Percentiles rank a stretch among this genome's conserved stretches.
Evolutionary conservation across 768 basidiomycete species (phyloP).

Genomic region (Coprinopsis marcescibilis): DNA sequence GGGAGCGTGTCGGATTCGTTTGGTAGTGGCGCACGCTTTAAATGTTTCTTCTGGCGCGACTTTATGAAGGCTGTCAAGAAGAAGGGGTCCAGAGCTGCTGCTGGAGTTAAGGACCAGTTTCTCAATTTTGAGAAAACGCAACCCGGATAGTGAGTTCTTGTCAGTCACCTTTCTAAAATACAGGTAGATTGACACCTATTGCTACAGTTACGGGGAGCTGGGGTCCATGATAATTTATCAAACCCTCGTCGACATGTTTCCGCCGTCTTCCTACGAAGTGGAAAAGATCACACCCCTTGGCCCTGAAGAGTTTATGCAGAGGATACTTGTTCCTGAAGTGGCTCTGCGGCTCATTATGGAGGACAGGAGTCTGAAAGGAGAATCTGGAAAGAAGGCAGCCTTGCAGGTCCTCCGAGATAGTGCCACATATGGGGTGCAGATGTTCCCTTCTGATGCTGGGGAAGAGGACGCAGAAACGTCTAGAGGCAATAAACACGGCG

Average conservation of each 20-base stretch:
- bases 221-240: conserved; percentile 79
- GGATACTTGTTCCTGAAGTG: conserved; percentile 87
- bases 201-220: conserved; percentile 76
- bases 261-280: conserved; percentile 50
- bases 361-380: conserved; percentile 49
- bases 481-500: conserved; percentile 18
- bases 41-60: conserved; percentile 64
- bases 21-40: conserved; percentile 29
- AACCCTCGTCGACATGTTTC: conserved; percentile 70
- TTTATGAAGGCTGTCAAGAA: conserved; percentile 54
- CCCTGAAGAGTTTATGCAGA: conserved; percentile 70
- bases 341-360: conserved; percentile 77
- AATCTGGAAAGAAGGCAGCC: conserved; percentile 37
- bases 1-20: conserved; percentile 13
- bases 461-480: conserved; percentile 28
- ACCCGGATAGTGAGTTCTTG: conserved; percentile 77
- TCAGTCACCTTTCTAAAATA: not conserved
- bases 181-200: not conserved
- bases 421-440: conserved; percentile 75
- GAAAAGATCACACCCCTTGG: conserved; percentile 58
- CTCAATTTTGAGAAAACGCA: conserved; percentile 75
- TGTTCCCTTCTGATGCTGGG: conserved; percentile 63
- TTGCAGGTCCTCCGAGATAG: conserved; percentile 66
- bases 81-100: conserved; percentile 60
- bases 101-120: conserved; percentile 70